Conservation (phyloP, 768 basidiomycete species). For the Flagelloscypha sp. region DNA sequence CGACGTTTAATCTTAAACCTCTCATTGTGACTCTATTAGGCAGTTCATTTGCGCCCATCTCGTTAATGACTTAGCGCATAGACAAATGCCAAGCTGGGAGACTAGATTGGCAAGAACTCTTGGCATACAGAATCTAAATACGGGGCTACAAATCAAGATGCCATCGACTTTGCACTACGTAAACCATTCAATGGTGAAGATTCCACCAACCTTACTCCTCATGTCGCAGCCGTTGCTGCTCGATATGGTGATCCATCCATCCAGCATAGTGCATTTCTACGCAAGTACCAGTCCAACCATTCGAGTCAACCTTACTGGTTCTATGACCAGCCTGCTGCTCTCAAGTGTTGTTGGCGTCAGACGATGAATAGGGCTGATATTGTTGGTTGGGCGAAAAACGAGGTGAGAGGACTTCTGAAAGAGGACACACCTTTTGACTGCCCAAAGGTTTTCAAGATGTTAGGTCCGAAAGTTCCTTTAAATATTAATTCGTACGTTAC, state of each 20-base stretch:
- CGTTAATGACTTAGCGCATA: too few species aligned
- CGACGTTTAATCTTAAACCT: slow-evolving; percentile 49
- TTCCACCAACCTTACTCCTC: slow-evolving; percentile 32
- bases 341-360: slow-evolving; percentile 25
- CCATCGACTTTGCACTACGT: slow-evolving; percentile 39
- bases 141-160: slow-evolving; percentile 44
- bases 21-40: slow-evolving; percentile 34
- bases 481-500: slow-evolving; percentile 35
- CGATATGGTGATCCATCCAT: slow-evolving; percentile 47
- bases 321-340: slow-evolving; percentile 36
- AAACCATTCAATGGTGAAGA: slow-evolving; percentile 34
- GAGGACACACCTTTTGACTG: slow-evolving; percentile 21
- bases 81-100: slow-evolving; percentile 47
- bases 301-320: slow-evolving; percentile 34
- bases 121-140: slow-evolving; percentile 40
- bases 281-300: slow-evolving; percentile 24
- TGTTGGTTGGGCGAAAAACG: slow-evolving; percentile 2
- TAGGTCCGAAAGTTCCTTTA: slow-evolving; percentile 25
- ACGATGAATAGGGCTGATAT: slow-evolving; percentile 15
- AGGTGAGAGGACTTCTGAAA: slow-evolving; percentile 7
- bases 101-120: slow-evolving; percentile 39
- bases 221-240: slow-evolving; percentile 43
- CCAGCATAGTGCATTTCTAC: slow-evolving; percentile 37
- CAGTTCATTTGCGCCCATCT: background rate
- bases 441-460: slow-evolving; percentile 27